Percentiles rank a stretch among this genome's conserved stretches.
Conservation (phyloP, 371 early-diverging fungal genomes). For the Mortierella sp. region DNA sequence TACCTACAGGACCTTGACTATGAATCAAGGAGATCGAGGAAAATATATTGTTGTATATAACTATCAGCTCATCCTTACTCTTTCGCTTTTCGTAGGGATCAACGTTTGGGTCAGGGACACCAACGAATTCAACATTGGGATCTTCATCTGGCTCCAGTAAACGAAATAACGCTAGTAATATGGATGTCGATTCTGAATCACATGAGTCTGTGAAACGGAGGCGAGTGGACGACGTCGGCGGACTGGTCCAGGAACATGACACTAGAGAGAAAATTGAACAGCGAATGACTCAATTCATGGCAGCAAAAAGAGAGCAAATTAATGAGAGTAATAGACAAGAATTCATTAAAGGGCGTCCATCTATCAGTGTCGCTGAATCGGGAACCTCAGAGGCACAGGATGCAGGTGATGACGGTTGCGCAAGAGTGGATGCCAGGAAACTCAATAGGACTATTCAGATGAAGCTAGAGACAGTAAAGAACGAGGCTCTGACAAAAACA, state of each 20-base stretch:
- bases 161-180: conserved; percentile 14
- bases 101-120: not conserved
- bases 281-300: conserved; percentile 69
- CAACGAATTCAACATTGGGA: not conserved
- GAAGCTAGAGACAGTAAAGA: conserved; percentile 83
- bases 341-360: conserved; percentile 59
- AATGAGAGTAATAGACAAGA: conserved; percentile 81
- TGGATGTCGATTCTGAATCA: conserved; percentile 12
- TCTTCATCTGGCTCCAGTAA: conserved; percentile 24
- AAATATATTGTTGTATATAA: not conserved
- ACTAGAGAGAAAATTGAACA: conserved; percentile 44
- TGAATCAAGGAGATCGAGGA: not conserved
- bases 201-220: conserved; percentile 37
- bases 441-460: conserved; percentile 86
- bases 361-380: not conserved
- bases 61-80: not conserved
- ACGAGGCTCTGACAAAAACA: conserved; percentile 81
- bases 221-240: conserved; percentile 26
- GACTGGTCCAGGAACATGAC: conserved; percentile 24
- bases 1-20: conserved; percentile 2
- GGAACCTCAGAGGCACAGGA: conserved; percentile 13
- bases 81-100: conserved; percentile 11
- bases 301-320: conserved; percentile 72
- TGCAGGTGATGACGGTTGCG: conserved; percentile 61
- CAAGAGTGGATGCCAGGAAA: conserved; percentile 79